These are phyloP conservation scores for Magnolia officinalis DNA, from an alignment of 164 flowering plant genomes.

Conservation along the genomic window DNA sequence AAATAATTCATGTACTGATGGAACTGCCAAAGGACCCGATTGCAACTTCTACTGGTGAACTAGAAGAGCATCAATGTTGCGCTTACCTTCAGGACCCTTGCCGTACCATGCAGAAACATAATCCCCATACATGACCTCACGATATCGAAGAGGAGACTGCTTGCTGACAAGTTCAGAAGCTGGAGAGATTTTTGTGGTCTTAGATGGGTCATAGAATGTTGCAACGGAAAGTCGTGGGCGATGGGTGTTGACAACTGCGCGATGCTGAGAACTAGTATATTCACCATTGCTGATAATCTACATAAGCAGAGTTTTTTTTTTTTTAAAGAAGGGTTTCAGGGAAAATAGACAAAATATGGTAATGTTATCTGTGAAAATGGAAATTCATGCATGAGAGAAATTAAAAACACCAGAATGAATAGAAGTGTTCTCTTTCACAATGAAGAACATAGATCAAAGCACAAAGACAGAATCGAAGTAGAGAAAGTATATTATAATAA, in stretches of 20 bases:
- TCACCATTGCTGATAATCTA: constrained; percentile 82
- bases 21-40: neutral
- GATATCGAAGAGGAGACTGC: constrained; percentile 40
- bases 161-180: constrained; percentile 43
- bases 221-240: constrained; percentile 77
- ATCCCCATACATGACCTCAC: constrained; percentile 61
- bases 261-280: constrained; percentile 63
- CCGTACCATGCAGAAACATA: constrained; percentile 88
- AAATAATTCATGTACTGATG: neutral
- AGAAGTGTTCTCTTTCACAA: neutral
- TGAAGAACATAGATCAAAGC: neutral
- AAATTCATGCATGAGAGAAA: neutral
- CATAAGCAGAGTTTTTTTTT: neutral
- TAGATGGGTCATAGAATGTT: constrained; percentile 89
- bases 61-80: constrained; percentile 73
- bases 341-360: too few relatives aligned
- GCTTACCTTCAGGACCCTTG: constrained; percentile 88
- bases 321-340: too few relatives aligned
- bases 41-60: constrained; percentile 15
- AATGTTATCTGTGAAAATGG: too few relatives aligned
- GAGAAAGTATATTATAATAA: neutral
- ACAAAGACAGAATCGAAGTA: neutral
- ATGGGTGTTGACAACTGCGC: constrained; percentile 66
- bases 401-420: neutral
- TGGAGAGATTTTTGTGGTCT: constrained; percentile 53